These are phyloP conservation scores for Geotrichum citri-aurantii DNA, from an alignment of 1,139 yeast genomes.

Conservation along the genomic window DNA sequence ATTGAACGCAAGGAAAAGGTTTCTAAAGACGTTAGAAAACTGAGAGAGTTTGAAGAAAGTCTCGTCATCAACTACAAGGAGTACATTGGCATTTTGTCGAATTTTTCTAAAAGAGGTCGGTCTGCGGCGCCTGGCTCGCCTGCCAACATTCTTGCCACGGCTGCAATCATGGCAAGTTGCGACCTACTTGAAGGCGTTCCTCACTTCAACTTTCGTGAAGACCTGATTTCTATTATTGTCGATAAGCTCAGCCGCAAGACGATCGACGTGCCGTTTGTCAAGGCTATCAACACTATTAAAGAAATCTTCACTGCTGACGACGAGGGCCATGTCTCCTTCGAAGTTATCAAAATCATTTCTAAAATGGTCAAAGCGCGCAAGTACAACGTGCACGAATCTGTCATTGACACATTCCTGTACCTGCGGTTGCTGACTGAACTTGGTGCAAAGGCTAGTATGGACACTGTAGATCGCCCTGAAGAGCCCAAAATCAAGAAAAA, in stretches of 20 bases:
- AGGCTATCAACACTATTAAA: slow-evolving; percentile 62
- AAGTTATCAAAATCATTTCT: slow-evolving; percentile 58
- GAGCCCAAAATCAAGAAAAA: slow-evolving; percentile 62
- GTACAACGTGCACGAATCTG: slow-evolving; percentile 78
- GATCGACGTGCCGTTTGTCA: slow-evolving; percentile 44
- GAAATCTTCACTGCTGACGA: slow-evolving; percentile 58
- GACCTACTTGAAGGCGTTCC: slow-evolving; percentile 65
- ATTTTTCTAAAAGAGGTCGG: slow-evolving; percentile 27
- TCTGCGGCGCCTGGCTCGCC: slow-evolving; percentile 35
- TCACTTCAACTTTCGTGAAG: slow-evolving; percentile 74
- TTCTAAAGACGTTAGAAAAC: slow-evolving; percentile 68
- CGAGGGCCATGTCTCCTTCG: slow-evolving; percentile 78
- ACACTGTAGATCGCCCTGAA: slow-evolving; percentile 44
- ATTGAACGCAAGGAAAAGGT: slow-evolving; percentile 77
- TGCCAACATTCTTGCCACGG: slow-evolving; percentile 44
- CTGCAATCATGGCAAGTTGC: slow-evolving; percentile 72
- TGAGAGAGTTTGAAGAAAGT: slow-evolving; percentile 74
- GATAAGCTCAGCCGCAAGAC: slow-evolving; percentile 37
- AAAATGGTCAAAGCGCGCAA: slow-evolving; percentile 70
- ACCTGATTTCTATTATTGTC: slow-evolving; percentile 59
- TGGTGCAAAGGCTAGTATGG: slow-evolving; percentile 50
- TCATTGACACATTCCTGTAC: slow-evolving; percentile 65
- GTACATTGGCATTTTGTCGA: slow-evolving; percentile 52
- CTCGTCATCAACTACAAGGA: slow-evolving; percentile 62
- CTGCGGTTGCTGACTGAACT: slow-evolving; percentile 74